These are phyloP conservation scores for Spiromastix sp. DNA, from an alignment of 2,329 filamentous ascomycete species.

Conservation along the genomic window DNA sequence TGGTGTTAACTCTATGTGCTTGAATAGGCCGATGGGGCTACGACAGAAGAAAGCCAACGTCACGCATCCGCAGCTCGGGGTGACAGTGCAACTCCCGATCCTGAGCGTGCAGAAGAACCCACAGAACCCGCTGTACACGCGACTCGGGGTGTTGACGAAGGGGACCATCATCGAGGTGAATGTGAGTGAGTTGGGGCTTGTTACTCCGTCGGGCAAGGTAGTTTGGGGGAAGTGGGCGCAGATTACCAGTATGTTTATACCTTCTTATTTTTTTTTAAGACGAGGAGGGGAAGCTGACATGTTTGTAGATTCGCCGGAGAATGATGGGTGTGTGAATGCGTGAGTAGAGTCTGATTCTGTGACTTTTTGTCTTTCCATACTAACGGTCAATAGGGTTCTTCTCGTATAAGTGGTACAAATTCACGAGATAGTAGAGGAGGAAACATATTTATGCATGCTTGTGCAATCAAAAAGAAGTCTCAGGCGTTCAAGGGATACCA, in stretches of 20 bases:
- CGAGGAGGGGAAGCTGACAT: constrained; percentile 35
- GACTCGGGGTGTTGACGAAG: constrained; percentile 80
- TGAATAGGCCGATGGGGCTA: constrained; percentile 67
- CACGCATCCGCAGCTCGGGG: constrained; percentile 66
- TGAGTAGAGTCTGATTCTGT: constrained; percentile 18
- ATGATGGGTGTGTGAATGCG: constrained; percentile 53
- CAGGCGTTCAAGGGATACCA: no score
- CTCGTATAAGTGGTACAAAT: no score
- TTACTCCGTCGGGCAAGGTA: constrained; percentile 84
- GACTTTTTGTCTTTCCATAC: neutral
- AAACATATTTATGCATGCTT: no score
- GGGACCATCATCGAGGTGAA: constrained; percentile 86
- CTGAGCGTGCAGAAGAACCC: constrained; percentile 75
- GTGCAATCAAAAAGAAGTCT: no score
- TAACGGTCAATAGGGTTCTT: constrained; percentile 11
- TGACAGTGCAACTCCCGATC: constrained; percentile 80
- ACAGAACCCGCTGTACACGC: constrained; percentile 82
- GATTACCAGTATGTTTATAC: constrained; percentile 41
- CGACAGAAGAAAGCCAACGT: constrained; percentile 71
- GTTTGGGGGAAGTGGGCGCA: constrained; percentile 84
- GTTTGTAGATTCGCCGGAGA: constrained; percentile 44
- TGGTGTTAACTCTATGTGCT: no score
- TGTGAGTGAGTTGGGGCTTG: constrained; percentile 79
- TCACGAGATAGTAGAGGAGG: no score
- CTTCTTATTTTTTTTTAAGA: no score